Conservation (phyloP, 495 filamentous ascomycete species). For the Penicillium coprophilum region DNA sequence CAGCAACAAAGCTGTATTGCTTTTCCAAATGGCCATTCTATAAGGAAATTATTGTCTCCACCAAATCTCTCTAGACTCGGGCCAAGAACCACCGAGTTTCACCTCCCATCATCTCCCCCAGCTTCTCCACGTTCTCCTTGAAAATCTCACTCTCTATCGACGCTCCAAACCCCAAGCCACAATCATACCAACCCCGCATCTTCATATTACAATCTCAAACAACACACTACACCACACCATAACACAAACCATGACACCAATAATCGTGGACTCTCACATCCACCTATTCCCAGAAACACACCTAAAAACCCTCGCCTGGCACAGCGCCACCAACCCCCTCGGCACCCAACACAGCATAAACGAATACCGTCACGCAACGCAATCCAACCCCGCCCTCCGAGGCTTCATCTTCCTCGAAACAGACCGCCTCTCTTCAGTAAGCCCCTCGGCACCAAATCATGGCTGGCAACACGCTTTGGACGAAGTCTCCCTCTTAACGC, state of each 20-base stretch:
- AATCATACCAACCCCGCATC: neutral
- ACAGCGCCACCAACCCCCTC: constrained; percentile 53
- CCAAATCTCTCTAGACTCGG: constrained; percentile 1
- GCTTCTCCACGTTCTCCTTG: neutral
- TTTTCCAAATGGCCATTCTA: neutral
- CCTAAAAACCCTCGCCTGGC: constrained; percentile 64
- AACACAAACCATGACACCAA: constrained; percentile 4
- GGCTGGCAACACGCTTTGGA: constrained; percentile 62
- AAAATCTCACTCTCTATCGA: neutral
- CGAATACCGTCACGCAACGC: constrained; percentile 48
- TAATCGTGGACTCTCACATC: constrained; percentile 80
- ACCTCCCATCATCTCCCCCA: neutral
- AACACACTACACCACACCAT: too few relatives aligned
- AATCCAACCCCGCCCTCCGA: constrained; percentile 29
- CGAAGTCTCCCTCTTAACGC: constrained; percentile 65
- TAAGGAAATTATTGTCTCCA: neutral
- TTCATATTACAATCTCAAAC: neutral
- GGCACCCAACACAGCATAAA: constrained; percentile 59
- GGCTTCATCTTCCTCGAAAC: constrained; percentile 83
- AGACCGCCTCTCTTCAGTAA: constrained; percentile 59
- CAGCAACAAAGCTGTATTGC: neutral
- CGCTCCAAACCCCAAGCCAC: neutral
- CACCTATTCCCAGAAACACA: constrained; percentile 75
- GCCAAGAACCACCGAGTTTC: constrained; percentile 4
- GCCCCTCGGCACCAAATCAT: neutral